A percentile compares a stretch with the other conserved stretches of the same genome.
These are phyloP conservation scores for Penicilliopsis zonata DNA, from an alignment of 495 filamentous ascomycete species.

Conservation along the genomic window DNA sequence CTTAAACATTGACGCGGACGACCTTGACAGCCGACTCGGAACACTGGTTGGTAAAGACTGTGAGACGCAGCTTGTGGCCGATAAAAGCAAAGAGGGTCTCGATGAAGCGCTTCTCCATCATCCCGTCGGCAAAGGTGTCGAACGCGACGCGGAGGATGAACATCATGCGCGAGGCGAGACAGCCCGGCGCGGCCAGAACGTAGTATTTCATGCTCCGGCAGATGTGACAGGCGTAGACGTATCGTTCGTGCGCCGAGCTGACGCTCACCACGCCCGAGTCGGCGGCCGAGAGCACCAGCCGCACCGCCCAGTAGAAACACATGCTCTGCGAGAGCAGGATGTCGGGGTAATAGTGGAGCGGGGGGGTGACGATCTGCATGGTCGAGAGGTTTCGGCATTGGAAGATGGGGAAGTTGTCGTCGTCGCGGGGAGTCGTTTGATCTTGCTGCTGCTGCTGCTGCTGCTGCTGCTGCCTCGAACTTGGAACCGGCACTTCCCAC, in stretches of 20 bases:
- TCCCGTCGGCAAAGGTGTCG: conserved; percentile 12
- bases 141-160: conserved; percentile 14
- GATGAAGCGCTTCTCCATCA: conserved; percentile 14
- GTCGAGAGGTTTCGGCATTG: conserved; percentile 8
- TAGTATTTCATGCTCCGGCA: conserved; percentile 20
- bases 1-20: too few relatives aligned
- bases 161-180: conserved; percentile 15
- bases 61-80: conserved; percentile 10
- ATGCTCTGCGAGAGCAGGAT: conserved; percentile 10
- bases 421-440: conserved; percentile 1
- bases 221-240: conserved; percentile 15
- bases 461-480: too few relatives aligned
- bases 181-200: conserved; percentile 11
- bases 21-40: conserved; percentile 1
- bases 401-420: conserved; percentile 9
- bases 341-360: conserved; percentile 11
- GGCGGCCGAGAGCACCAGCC: conserved; percentile 10
- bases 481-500: too few relatives aligned
- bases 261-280: conserved; percentile 11
- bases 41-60: conserved; percentile 13
- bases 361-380: conserved; percentile 4
- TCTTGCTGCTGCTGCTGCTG: too few relatives aligned
- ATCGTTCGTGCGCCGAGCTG: conserved; percentile 10
- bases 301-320: conserved; percentile 14
- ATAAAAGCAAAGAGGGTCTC: conserved; percentile 11